Evolutionary conservation across 2,329 filamentous ascomycete species (phyloP).

Genomic region (Trichoderma citrinoviride): DNA sequence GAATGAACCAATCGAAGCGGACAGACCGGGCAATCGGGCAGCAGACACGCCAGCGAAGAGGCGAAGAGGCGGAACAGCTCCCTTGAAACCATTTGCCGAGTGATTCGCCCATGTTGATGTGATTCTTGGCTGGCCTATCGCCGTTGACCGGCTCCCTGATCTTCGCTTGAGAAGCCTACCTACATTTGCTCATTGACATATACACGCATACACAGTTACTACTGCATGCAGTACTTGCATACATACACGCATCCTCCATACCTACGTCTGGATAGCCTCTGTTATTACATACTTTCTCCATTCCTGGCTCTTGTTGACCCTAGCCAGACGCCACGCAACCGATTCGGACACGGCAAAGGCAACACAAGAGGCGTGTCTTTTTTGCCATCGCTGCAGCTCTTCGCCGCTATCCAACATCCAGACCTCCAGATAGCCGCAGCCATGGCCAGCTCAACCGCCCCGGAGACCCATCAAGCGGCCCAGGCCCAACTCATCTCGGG

Average conservation of each 20-base stretch:
- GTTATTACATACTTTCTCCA: no score
- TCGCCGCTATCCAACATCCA: background rate
- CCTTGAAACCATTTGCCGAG: background rate
- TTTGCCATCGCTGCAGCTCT: conserved; percentile 8
- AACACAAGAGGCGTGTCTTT: background rate
- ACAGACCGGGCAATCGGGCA: background rate
- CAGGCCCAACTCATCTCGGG: conserved; percentile 36
- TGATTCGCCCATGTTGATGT: conserved; percentile 10
- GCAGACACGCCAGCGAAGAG: conserved; percentile 15
- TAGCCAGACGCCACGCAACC: background rate
- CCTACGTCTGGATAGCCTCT: background rate
- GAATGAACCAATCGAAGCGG: conserved; percentile 12
- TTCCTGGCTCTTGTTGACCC: background rate
- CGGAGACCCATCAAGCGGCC: conserved; percentile 34
- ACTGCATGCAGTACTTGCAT: conserved; percentile 2
- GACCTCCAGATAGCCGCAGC: background rate
- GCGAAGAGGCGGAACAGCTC: conserved; percentile 7
- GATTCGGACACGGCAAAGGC: background rate
- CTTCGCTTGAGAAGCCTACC: conserved; percentile 3
- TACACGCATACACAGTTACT: background rate
- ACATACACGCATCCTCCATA: background rate
- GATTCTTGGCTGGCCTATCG: background rate
- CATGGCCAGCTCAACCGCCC: conserved; percentile 29
- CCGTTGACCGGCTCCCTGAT: background rate
- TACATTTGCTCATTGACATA: background rate